Evolutionary conservation across 495 filamentous ascomycete species (phyloP).

Genomic region (Penicillium dipodomyicola): DNA sequence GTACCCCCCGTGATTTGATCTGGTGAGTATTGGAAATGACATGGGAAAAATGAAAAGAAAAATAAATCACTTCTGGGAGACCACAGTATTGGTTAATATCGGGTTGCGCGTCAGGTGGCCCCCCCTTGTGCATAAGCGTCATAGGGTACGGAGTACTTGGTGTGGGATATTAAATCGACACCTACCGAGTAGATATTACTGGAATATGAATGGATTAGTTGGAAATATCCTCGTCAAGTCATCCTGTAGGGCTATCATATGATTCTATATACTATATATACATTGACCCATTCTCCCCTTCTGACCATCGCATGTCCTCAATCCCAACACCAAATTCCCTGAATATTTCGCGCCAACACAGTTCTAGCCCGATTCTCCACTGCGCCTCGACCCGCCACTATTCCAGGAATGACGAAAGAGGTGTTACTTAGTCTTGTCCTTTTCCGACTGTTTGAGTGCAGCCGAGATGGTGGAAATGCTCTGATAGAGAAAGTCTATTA

Average conservation of each 20-base stretch:
- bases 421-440: conserved; percentile 36
- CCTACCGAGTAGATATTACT: too few species aligned
- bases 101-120: conserved; percentile 9
- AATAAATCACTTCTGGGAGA: neutral
- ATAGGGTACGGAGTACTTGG: conserved; percentile 4
- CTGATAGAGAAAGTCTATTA: conserved; percentile 51
- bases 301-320: neutral
- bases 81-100: neutral
- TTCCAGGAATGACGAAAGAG: conserved; percentile 25
- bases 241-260: neutral
- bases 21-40: neutral
- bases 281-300: neutral
- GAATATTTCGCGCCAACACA: neutral
- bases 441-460: conserved; percentile 42
- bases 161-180: neutral
- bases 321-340: neutral
- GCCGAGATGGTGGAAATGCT: conserved; percentile 49
- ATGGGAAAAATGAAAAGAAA: neutral
- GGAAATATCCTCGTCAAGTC: neutral
- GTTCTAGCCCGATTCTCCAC: conserved; percentile 14
- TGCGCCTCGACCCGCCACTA: conserved; percentile 14
- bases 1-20: neutral
- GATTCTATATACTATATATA: neutral
- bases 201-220: neutral
- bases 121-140: conserved; percentile 3